Evolutionary conservation across 164 flowering plant species (phyloP).

Genomic region (Chimonanthus praecox): DNA sequence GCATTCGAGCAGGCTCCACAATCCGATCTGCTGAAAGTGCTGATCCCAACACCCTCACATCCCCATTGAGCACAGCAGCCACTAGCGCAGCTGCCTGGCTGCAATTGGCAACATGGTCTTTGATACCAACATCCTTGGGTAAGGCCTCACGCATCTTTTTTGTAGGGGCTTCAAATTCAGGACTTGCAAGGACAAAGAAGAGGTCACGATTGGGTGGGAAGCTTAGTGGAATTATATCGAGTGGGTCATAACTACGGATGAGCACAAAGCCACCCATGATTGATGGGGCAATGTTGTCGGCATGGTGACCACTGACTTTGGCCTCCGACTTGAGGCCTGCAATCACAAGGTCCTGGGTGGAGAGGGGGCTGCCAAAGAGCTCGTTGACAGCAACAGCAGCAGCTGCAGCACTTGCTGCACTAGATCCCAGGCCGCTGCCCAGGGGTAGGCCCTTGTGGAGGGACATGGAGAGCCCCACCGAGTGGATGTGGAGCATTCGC

Average conservation of each 20-base stretch:
- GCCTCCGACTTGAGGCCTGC: conserved; percentile 86
- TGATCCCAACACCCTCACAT: conserved; percentile 47
- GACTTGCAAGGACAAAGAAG: conserved; percentile 67
- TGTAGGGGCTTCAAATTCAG: conserved; percentile 92
- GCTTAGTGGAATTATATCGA: conserved; percentile 45
- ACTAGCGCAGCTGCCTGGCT: conserved; percentile 87
- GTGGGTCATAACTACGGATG: conserved; percentile 63
- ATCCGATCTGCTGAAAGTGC: conserved; percentile 75
- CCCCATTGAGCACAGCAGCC: conserved; percentile 68
- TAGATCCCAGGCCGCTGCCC: conserved; percentile 86
- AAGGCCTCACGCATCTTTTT: conserved; percentile 84
- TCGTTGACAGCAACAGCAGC: conserved; percentile 87
- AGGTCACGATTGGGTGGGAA: conserved; percentile 59
- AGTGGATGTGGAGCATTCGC: conserved; percentile 58
- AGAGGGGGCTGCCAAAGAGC: conserved; percentile 50
- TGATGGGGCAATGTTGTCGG: conserved; percentile 82
- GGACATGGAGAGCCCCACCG: conserved; percentile 69
- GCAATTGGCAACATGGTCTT: conserved; percentile 72
- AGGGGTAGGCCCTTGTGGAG: conserved; percentile 81
- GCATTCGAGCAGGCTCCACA: conserved; percentile 77
- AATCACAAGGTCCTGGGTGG: conserved; percentile 43
- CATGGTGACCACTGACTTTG: conserved; percentile 83
- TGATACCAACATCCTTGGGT: conserved; percentile 64
- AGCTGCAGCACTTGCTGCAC: conserved; percentile 94
- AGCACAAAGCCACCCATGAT: conserved; percentile 83